Base-by-base conservation (phyloP, 306 rosid species). In the Sophora flavescens region DNA sequence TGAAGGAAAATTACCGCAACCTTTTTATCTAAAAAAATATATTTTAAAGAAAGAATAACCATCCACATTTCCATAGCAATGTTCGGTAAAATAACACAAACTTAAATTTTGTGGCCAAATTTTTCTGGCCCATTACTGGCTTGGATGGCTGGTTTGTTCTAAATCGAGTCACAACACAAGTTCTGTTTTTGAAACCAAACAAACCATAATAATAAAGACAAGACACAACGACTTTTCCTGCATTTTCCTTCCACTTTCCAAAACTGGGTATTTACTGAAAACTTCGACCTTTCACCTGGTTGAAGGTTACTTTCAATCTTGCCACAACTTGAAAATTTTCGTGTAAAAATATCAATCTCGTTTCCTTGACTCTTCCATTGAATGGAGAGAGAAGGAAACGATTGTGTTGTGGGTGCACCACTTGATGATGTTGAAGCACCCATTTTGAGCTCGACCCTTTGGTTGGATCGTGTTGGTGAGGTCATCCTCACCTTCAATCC, bases 401-500 rank as follows among this genome's bases (percentile, higher is more conserved):
- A 71, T 67, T 28, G 32, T 69, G 33, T 51, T 45, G 56, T 35
- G 74, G 77, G 81, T 58, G 53, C 79, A 15, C 80, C 16, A 78
- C 28, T 76, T 8, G 68, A 78, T 30, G 70, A 50, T 26, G 81
- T 45, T 42, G 80, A 79, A 75, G 32, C 66, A 12, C 48, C 86
- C 74, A 22, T 58, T 78, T 81, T 81, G 84, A 82, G 87, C 77
- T 87, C 90, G 18, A 72, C 76, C 77, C 53, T 94, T 51, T 86
- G 83, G 60, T 86, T 95, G 86, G 90, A 92, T 79, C 86, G 63
- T 67, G 84, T 83, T 63, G 97, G 96, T 7, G 87, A 87, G 77
- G 96, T 88, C 65, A 17, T 32, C 17, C 86, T 90, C 73, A 80
- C 81, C 86, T 88, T 79, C 56, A 64, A 85, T 61, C 78, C 96